A percentile compares a stretch with the other conserved stretches of the same genome.
phyloP scores from a whole-genome alignment of 805 yeast genomes.

The Tetrapisispora iriomotensis region DNA sequence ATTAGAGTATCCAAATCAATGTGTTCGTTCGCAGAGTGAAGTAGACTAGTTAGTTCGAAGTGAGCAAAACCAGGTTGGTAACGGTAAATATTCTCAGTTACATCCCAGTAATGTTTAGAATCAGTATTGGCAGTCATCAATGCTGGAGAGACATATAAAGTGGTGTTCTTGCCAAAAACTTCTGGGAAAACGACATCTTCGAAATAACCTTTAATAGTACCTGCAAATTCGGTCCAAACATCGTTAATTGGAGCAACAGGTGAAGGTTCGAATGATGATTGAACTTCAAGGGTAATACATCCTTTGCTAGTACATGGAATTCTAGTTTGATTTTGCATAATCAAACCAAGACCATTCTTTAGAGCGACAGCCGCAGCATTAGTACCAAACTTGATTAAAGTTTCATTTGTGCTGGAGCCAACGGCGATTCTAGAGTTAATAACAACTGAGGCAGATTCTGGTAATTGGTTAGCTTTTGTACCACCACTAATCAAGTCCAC shows the following conservation, averaged over 20 bases:
- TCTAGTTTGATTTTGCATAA: slow-evolving; percentile 14
- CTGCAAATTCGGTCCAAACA: slow-evolving; percentile 37
- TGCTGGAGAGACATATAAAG: slow-evolving; percentile 35
- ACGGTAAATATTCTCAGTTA: slow-evolving; percentile 48
- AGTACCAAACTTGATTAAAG: slow-evolving; percentile 30
- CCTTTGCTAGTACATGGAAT: slow-evolving; percentile 24
- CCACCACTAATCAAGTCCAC: slow-evolving; percentile 63
- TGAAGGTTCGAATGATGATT: slow-evolving; percentile 30
- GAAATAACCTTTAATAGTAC: slow-evolving; percentile 45
- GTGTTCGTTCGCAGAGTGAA: slow-evolving; percentile 19
- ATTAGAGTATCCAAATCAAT: slow-evolving; percentile 16
- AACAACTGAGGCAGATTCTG: slow-evolving; percentile 45
- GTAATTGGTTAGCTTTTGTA: slow-evolving; percentile 65
- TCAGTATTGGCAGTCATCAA: slow-evolving; percentile 54
- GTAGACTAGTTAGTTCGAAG: slow-evolving; percentile 13
- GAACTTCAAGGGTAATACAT: slow-evolving; percentile 18
- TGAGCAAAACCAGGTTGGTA: slow-evolving; percentile 27
- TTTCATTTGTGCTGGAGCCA: slow-evolving; percentile 41
- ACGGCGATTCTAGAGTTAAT: slow-evolving; percentile 58
- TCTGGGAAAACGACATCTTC: slow-evolving; percentile 36
- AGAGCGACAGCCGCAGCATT: slow-evolving; percentile 37
- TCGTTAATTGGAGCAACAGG: slow-evolving; percentile 30
- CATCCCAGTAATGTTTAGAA: slow-evolving; percentile 48
- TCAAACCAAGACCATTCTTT: slow-evolving; percentile 39
- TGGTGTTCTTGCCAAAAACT: slow-evolving; percentile 4